Evolutionary conservation across 306 rosid species (phyloP).

Genomic region (Nissolia schottii): DNA sequence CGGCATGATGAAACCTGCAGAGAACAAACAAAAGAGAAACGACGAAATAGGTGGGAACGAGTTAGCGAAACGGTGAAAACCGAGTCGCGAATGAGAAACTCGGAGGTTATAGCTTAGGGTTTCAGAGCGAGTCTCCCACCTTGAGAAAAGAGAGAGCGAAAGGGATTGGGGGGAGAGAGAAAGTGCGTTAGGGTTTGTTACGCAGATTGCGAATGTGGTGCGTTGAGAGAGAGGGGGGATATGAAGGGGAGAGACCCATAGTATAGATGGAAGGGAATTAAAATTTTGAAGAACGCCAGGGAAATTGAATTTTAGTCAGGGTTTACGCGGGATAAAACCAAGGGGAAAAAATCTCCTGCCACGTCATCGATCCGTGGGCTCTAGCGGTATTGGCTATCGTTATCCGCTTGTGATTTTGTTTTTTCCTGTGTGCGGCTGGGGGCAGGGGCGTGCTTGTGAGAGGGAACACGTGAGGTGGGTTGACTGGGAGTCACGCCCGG

Average conservation of each 20-base stretch:
- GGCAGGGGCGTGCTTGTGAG: neutral
- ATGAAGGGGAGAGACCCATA: constrained; percentile 29
- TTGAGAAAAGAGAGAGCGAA: neutral
- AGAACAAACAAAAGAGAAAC: neutral
- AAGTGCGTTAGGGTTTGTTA: neutral
- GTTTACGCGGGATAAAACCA: constrained; percentile 82
- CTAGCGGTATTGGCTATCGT: neutral
- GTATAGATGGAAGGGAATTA: neutral
- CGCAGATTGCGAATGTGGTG: neutral
- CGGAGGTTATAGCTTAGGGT: neutral
- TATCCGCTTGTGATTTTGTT: constrained; percentile 29
- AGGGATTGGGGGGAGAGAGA: neutral
- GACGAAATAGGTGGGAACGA: neutral
- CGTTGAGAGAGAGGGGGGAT: constrained; percentile 6
- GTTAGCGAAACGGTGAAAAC: neutral
- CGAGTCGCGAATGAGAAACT: neutral
- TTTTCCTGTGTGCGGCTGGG: constrained; percentile 40
- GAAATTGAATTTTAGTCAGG: constrained; percentile 22
- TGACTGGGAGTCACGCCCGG: neutral
- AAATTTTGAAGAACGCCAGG: neutral
- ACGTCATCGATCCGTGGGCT: constrained; percentile 57
- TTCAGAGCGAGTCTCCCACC: neutral
- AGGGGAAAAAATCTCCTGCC: constrained; percentile 33
- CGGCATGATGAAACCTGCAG: constrained; percentile 51
- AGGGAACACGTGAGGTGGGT: constrained; percentile 24